Conservation (phyloP, 768 basidiomycete species). For the Phanerochaete sordida region DNA sequence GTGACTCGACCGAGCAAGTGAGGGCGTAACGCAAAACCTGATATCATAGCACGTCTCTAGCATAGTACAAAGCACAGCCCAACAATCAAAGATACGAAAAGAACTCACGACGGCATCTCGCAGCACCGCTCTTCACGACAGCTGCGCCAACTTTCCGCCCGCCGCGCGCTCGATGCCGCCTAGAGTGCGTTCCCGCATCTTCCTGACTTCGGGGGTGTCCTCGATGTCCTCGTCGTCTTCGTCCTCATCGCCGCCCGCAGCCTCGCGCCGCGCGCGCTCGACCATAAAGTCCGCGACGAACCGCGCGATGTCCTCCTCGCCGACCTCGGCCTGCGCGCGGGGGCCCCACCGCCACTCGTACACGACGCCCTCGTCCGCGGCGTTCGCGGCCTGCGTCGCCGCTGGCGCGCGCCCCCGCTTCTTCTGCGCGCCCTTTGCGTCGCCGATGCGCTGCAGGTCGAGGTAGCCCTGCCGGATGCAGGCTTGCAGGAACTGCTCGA, state of each 20-base stretch:
- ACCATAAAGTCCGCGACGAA: slow-evolving; percentile 86
- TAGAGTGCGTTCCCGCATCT: slow-evolving; percentile 43
- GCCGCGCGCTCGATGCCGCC: slow-evolving; percentile 62
- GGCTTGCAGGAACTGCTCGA: slow-evolving; percentile 63
- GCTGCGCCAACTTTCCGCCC: slow-evolving; percentile 20
- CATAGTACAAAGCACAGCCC: no score
- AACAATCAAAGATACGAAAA: no score
- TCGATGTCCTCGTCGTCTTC: slow-evolving; percentile 14
- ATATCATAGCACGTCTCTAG: no score
- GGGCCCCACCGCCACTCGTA: slow-evolving; percentile 88
- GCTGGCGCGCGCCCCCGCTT: slow-evolving; percentile 51
- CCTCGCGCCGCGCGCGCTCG: slow-evolving; percentile 23
- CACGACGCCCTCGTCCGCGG: slow-evolving; percentile 35
- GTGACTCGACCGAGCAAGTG: no score
- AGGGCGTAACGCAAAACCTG: no score
- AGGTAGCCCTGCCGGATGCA: slow-evolving; percentile 76
- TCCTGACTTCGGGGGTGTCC: slow-evolving; percentile 22
- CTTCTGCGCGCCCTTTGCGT: slow-evolving; percentile 35
- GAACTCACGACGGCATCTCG: no score
- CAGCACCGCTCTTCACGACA: not conserved
- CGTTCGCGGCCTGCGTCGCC: slow-evolving; percentile 33
- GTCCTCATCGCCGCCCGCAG: slow-evolving; percentile 17
- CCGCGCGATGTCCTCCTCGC: slow-evolving; percentile 67
- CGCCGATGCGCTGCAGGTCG: slow-evolving; percentile 58
- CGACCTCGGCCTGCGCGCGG: slow-evolving; percentile 77